Evolutionary conservation across 2,329 filamentous ascomycete genomes (phyloP).

Genomic region (Colletotrichum brevisporum): DNA sequence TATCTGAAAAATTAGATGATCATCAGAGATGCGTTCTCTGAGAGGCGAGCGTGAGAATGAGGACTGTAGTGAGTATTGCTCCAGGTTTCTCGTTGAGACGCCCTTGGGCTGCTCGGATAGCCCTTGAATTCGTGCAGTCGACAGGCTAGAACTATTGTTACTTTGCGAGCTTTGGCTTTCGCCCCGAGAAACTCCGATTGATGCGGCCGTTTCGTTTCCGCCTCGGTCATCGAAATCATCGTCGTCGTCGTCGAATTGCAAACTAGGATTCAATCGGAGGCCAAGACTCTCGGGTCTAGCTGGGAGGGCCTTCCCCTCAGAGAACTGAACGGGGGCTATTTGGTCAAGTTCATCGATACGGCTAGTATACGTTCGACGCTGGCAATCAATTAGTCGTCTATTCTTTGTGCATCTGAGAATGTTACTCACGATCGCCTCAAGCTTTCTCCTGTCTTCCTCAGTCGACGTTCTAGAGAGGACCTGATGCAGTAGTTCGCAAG

Average conservation of each 20-base stretch:
- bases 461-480: conserved; percentile 88
- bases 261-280: conserved; percentile 56
- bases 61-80: conserved; percentile 60
- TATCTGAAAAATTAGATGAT: conserved; percentile 59
- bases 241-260: conserved; percentile 54
- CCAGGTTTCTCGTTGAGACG: conserved; percentile 42
- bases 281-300: conserved; percentile 73
- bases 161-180: conserved; percentile 8
- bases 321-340: conserved; percentile 68
- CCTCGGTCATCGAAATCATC: conserved; percentile 61
- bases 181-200: conserved; percentile 58
- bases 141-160: conserved; percentile 20
- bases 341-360: conserved; percentile 89
- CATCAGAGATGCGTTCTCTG: conserved; percentile 49
- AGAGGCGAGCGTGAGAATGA: conserved; percentile 68
- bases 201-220: conserved; percentile 66
- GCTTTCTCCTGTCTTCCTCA: conserved; percentile 88
- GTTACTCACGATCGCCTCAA: conserved; percentile 92
- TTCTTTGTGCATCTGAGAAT: not conserved
- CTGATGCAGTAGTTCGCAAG: conserved; percentile 87
- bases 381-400: conserved; percentile 30
- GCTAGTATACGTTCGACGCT: conserved; percentile 91
- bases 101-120: conserved; percentile 17
- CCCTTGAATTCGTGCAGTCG: conserved; percentile 40
- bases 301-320: conserved; percentile 83